phyloP scores from a whole-genome alignment of 2,329 filamentous ascomycete genomes.

The Hymenoscyphus fructigenus region DNA sequence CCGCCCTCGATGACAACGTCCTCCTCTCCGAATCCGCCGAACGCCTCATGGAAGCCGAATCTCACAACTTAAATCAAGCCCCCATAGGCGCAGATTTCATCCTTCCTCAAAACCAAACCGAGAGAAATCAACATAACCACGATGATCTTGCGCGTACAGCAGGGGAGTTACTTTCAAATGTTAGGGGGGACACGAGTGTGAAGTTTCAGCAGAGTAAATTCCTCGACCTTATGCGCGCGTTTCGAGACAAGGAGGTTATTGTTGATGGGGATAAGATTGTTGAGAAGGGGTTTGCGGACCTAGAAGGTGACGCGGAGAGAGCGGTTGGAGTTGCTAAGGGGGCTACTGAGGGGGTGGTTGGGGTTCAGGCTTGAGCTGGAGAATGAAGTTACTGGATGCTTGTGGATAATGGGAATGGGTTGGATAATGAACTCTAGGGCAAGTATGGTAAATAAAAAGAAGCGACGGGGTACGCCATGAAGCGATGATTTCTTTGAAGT shows the following conservation, averaged over 20 bases:
- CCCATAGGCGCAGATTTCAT: slow-evolving; percentile 38
- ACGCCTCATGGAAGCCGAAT: not conserved
- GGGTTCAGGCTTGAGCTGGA: not conserved
- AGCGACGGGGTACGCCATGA: no score
- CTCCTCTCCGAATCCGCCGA: not conserved
- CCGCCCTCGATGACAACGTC: not conserved
- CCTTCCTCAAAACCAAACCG: slow-evolving; percentile 24
- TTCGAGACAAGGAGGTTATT: slow-evolving; percentile 69
- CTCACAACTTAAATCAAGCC: not conserved
- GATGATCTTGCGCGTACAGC: slow-evolving; percentile 74
- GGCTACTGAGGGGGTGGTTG: not conserved
- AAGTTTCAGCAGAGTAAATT: slow-evolving; percentile 82
- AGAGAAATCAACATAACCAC: slow-evolving; percentile 36
- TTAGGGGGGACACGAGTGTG: slow-evolving; percentile 65
- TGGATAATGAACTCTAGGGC: no score
- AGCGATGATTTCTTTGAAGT: no score
- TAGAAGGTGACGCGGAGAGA: slow-evolving; percentile 11
- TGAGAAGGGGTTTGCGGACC: slow-evolving; percentile 2
- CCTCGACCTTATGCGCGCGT: slow-evolving; percentile 71
- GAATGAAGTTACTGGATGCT: no score
- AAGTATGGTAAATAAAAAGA: no score
- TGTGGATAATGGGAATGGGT: not conserved
- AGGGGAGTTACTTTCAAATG: slow-evolving; percentile 65
- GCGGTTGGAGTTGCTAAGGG: slow-evolving; percentile 5
- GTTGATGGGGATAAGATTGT: slow-evolving; percentile 71